phyloP scores from a whole-genome alignment of 768 basidiomycete species.

The Holtermannia corniformis region DNA sequence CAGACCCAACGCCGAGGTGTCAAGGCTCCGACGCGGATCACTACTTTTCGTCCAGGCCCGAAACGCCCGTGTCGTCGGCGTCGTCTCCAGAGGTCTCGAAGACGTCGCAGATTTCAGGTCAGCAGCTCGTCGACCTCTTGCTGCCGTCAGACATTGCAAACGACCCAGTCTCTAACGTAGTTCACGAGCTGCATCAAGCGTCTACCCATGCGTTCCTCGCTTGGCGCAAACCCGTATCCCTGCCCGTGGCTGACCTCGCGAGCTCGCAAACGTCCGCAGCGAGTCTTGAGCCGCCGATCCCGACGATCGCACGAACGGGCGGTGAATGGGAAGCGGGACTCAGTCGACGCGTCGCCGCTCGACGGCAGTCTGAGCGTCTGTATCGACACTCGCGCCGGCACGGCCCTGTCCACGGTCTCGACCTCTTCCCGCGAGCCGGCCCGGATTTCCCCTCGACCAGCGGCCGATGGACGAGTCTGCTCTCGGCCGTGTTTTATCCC shows the following conservation, averaged over 20 bases:
- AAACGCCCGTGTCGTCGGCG: neutral
- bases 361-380: conserved; percentile 17
- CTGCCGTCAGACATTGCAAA: neutral
- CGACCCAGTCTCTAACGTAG: too few relatives aligned
- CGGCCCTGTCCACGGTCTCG: neutral
- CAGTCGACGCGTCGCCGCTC: conserved; percentile 22
- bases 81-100: neutral
- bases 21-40: neutral
- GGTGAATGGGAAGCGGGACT: conserved; percentile 36
- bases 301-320: conserved; percentile 28
- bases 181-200: neutral
- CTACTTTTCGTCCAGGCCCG: neutral
- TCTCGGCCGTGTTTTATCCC: neutral
- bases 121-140: neutral
- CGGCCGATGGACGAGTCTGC: neutral
- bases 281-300: conserved; percentile 10
- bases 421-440: neutral
- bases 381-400: neutral
- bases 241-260: neutral
- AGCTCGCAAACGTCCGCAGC: conserved; percentile 7
- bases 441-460: neutral
- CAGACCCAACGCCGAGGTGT: neutral
- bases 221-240: neutral
- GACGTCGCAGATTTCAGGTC: neutral
- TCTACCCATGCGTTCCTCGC: neutral